Conservation (phyloP, 139 green algal species). For the Zygnema circumcarinatum region DNA sequence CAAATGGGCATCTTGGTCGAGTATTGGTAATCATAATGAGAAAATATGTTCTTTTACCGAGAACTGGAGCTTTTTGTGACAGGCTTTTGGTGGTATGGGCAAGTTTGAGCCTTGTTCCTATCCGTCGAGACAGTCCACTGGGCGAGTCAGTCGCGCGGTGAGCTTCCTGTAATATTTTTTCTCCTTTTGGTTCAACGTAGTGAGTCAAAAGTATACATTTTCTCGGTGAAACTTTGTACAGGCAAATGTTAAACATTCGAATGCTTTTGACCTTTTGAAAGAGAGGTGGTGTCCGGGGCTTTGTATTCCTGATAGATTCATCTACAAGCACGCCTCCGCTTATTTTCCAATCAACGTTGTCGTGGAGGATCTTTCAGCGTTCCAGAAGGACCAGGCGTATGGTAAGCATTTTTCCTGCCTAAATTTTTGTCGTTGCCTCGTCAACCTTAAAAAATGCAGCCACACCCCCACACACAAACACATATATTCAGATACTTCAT, state of each 20-base stretch:
- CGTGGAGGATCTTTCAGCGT: background rate
- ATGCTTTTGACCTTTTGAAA: background rate
- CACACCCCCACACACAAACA: too few species aligned
- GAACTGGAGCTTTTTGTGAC: background rate
- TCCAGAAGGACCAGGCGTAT: background rate
- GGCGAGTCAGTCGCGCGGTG: background rate
- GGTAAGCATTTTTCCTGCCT: conserved; percentile 2
- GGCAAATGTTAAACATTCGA: background rate
- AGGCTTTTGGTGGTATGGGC: background rate
- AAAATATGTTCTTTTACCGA: background rate
- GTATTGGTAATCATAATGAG: background rate
- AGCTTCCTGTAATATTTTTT: background rate
- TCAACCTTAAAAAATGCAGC: too few species aligned
- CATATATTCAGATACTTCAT: too few species aligned
- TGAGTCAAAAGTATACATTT: background rate
- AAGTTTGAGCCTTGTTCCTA: background rate
- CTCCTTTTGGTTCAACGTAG: background rate
- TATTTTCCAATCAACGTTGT: conserved; percentile 11
- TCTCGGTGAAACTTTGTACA: background rate
- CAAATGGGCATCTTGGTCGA: background rate
- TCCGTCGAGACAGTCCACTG: conserved; percentile 1
- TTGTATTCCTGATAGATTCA: background rate
- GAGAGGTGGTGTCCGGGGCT: background rate
- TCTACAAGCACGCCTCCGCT: background rate
- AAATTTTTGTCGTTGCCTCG: too few species aligned